Percentiles rank a stretch among this genome's conserved stretches.
Conservation (phyloP, 2,329 filamentous ascomycete species). For the Didymella pinodella region DNA sequence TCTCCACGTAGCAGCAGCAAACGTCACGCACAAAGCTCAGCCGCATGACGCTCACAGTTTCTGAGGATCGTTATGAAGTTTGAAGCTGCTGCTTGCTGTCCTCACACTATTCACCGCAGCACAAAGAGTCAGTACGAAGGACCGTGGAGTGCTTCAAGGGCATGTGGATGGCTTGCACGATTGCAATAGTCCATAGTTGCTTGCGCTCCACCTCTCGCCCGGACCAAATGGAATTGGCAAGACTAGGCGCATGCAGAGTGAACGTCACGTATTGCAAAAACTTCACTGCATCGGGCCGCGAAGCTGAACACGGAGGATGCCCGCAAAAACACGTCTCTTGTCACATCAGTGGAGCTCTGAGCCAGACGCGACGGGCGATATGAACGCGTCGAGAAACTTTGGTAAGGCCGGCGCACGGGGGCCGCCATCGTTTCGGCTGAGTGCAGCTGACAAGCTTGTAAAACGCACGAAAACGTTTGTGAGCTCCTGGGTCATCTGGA, state of each 20-base stretch:
- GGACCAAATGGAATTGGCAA: slow-evolving; percentile 11
- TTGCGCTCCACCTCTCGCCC: neutral
- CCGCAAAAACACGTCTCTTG: slow-evolving; percentile 26
- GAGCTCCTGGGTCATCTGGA: neutral
- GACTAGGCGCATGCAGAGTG: slow-evolving; percentile 20
- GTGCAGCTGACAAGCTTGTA: neutral
- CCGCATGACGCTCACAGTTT: too few species aligned
- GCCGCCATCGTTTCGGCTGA: slow-evolving; percentile 15
- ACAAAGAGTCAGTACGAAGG: too few species aligned
- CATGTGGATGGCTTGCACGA: neutral
- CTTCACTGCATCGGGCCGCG: slow-evolving; percentile 19
- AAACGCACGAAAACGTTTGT: neutral
- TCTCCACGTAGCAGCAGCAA: slow-evolving; percentile 25
- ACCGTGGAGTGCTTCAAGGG: too few species aligned
- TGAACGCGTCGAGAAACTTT: slow-evolving; percentile 47
- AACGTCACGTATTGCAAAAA: slow-evolving; percentile 29
- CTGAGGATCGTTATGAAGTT: too few species aligned
- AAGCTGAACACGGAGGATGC: slow-evolving; percentile 19
- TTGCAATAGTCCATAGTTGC: neutral
- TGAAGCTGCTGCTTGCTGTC: too few species aligned
- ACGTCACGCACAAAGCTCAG: slow-evolving; percentile 5
- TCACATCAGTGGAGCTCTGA: slow-evolving; percentile 38
- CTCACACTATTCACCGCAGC: too few species aligned
- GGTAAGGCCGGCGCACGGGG: slow-evolving; percentile 35
- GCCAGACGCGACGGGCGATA: slow-evolving; percentile 37